Percentiles rank a stretch among this genome's conserved stretches.
These are phyloP conservation scores for Chimonanthus salicifolius DNA, from an alignment of 164 flowering plant genomes.

Conservation along the genomic window DNA sequence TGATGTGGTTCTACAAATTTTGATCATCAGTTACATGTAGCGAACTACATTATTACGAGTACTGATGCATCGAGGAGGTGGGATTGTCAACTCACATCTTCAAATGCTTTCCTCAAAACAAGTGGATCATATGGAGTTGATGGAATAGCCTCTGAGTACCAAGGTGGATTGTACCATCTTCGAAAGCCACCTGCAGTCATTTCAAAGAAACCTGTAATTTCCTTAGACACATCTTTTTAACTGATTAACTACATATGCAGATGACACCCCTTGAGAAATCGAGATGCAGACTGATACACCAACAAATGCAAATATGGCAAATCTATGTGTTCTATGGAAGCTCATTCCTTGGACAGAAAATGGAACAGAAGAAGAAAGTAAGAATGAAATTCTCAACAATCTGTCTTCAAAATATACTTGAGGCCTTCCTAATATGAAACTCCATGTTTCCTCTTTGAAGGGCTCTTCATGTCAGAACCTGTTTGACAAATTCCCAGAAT, in stretches of 20 bases:
- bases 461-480: not conserved
- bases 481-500: too few relatives aligned
- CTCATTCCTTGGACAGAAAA: not conserved
- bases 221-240: not conserved
- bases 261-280: not conserved
- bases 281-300: not conserved
- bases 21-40: not conserved
- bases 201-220: not conserved
- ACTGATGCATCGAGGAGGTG: too few relatives aligned
- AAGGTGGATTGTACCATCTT: conserved; percentile 84
- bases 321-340: not conserved
- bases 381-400: not conserved
- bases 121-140: conserved; percentile 85
- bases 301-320: not conserved
- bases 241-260: not conserved
- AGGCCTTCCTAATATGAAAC: not conserved
- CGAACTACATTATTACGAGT: not conserved
- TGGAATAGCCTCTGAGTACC: conserved; percentile 79
- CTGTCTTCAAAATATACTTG: not conserved
- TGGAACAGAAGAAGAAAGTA: not conserved
- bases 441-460: not conserved
- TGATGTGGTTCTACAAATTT: not conserved
- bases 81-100: conserved; percentile 40
- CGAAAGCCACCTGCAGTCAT: conserved; percentile 38
- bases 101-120: conserved; percentile 67